Evolutionary conservation across 1,284 basidiomycete species (phyloP), one percentile per base, ranked within the genome.

Genomic region (Kalmanozyma brasiliensis): DNA sequence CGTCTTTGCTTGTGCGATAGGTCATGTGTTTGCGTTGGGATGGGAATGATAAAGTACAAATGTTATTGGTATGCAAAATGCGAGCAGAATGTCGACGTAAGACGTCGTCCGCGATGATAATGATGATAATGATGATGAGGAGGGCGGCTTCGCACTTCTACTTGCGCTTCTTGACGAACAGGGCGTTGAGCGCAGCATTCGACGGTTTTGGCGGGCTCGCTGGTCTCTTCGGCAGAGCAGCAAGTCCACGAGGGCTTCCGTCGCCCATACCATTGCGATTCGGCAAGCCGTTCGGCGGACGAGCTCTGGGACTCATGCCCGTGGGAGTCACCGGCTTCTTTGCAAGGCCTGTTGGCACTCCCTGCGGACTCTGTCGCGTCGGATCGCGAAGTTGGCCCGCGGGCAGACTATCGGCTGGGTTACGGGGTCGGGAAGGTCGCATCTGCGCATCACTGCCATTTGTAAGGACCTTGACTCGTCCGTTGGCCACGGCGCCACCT

Each of bases 81-180:
- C 30, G 35, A n/a, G n/a, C n/a, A n/a, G n/a, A n/a, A n/a, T n/a
- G n/a, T n/a, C n/a, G n/a, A n/a, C n/a, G n/a, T n/a, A n/a, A n/a
- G n/a, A n/a, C n/a, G n/a, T n/a, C n/a, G n/a, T n/a, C n/a, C n/a
- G n/a, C n/a, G n/a, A n/a, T n/a, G n/a, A n/a, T n/a, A n/a, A n/a
- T 35, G 34, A 26, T 34, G n/a, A 22, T 20, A 35, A n/a, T n/a
- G 19, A 45, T 19, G 37, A 32, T 14, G 24, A 41, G 34, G 30
- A 44, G 19, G 10, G 14, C n/a, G 34, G 24, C 3, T 29, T 24
- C 5, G 22, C 13, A 14, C 23, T 24, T 34, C 32, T 38, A 70
- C 34, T 49, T 55, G 26, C 68, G 62, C 55, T 66, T 71, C 55
- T 66, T 66, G 47, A 71, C 68, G 17, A 71, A 71, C 22, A 71